A percentile compares a stretch with the other conserved stretches of the same genome.
Evolutionary conservation across 2,329 filamentous ascomycete genomes (phyloP).

Genomic region (Nannizziopsis arthrosporioides): DNA sequence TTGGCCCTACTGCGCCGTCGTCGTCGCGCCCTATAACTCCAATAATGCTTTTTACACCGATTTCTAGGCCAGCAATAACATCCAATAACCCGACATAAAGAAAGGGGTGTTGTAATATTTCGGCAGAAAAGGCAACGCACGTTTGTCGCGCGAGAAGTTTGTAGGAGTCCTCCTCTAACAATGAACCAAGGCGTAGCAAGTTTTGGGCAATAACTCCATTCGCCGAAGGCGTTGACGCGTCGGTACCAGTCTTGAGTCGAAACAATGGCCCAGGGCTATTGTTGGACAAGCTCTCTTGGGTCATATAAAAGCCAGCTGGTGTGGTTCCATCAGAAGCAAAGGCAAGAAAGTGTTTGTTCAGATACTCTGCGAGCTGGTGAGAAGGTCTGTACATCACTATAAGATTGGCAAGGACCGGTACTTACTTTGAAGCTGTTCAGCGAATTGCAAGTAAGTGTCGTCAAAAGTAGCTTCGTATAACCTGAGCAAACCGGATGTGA

Average conservation of each 20-base stretch:
- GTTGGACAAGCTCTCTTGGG: slow-evolving; percentile 40
- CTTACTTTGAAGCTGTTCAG: slow-evolving; percentile 64
- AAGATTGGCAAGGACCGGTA: slow-evolving; percentile 1
- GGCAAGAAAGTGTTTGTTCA: slow-evolving; percentile 71
- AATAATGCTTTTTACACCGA: slow-evolving; percentile 55
- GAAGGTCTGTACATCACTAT: background rate
- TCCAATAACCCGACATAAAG: slow-evolving; percentile 73
- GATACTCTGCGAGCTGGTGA: slow-evolving; percentile 45
- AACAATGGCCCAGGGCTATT: slow-evolving; percentile 55
- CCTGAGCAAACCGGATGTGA: slow-evolving; percentile 70
- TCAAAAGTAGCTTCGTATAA: slow-evolving; percentile 76
- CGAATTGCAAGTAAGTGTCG: slow-evolving; percentile 63
- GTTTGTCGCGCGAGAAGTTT: slow-evolving; percentile 57
- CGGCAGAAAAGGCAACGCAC: slow-evolving; percentile 74
- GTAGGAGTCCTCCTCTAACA: slow-evolving; percentile 57
- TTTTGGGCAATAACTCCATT: slow-evolving; percentile 83
- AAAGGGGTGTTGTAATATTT: slow-evolving; percentile 87
- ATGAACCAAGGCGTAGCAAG: slow-evolving; percentile 62
- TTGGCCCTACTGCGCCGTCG: slow-evolving; percentile 15
- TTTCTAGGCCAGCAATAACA: slow-evolving; percentile 59
- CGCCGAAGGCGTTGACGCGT: slow-evolving; percentile 77
- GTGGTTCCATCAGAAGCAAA: slow-evolving; percentile 30
- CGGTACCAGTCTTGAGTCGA: slow-evolving; percentile 88
- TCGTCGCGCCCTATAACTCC: slow-evolving; percentile 38
- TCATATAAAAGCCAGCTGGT: slow-evolving; percentile 33